Evolutionary conservation across 306 rosid species (phyloP), one percentile per base, ranked within the genome.

Genomic region (Quercus suber): DNA sequence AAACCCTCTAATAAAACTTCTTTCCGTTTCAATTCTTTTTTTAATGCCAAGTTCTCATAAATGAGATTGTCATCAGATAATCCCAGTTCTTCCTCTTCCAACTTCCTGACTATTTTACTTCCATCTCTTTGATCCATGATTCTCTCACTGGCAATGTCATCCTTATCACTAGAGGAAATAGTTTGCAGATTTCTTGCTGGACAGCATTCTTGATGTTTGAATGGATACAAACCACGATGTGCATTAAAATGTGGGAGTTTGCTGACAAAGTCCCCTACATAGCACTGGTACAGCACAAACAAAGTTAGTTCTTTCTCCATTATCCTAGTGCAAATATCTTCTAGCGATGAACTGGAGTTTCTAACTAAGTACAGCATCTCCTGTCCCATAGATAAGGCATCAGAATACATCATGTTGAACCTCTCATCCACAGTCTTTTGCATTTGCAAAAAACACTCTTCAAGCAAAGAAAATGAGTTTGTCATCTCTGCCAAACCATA

Each of bases 1-100:
- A 92, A 85, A 41, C 99, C 98, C 52, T 92, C 99, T 33, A 92
- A 79, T 82, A 95, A 81, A 83, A 84, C 89, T 76, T 85, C 89
- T 75, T 92, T 95, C 89, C 99, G 83, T 79, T 82, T 73, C 80
- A 95, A 60, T 81, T 95, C 99, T 72, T 87, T 87, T 78, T 80
- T 87, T 67, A 95, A 89, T 80, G 88, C 82, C 72, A 82, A 71
- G 78, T 86, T 90, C 82, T 92, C 96, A 69, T 84, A 65, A 57
- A 79, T 61, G 67, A 82, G 72, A 68, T 80, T 71, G 74, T 69
- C 89, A 86, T 52, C 11, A 61, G 87, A 83, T 14, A 84, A 73
- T 49, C 85, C 83, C 79, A 77, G 78, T 73, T 85, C 85, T 33
- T 17, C 74, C 64, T 76, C 85, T 79, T 82, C 84, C 74, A 78